Conservation (phyloP, 768 basidiomycete species). For the Amanita rimosa region DNA sequence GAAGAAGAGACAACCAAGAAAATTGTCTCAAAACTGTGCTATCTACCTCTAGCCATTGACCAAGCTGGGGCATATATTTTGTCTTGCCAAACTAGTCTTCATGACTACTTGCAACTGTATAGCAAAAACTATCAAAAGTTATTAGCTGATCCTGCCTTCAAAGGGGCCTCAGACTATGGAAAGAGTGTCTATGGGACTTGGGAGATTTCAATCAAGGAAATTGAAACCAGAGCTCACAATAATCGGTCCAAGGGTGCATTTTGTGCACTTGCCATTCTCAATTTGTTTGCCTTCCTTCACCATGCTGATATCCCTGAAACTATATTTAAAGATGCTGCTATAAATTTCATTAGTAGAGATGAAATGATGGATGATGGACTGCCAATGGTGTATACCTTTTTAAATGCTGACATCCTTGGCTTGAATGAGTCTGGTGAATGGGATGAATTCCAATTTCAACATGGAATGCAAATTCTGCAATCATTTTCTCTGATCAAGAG, state of each 20-base stretch:
- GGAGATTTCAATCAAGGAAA: conserved; percentile 11
- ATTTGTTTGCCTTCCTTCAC: conserved; percentile 11
- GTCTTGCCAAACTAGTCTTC: conserved; percentile 7
- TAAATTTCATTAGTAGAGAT: neutral
- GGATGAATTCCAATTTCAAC: conserved; percentile 9
- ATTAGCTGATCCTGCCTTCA: conserved; percentile 5
- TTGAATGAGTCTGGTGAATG: conserved; percentile 3
- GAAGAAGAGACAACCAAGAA: conserved; percentile 2
- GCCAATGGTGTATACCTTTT: neutral
- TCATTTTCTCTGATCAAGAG: conserved; percentile 11
- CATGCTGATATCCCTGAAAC: conserved; percentile 9
- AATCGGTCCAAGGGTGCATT: conserved; percentile 5
- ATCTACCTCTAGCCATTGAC: conserved; percentile 9
- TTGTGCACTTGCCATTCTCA: conserved; percentile 11
- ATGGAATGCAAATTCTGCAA: conserved; percentile 11
- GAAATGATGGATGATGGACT: neutral
- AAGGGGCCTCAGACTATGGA: conserved; percentile 11
- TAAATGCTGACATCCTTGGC: neutral
- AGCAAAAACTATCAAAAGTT: conserved; percentile 2
- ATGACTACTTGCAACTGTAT: conserved; percentile 10
- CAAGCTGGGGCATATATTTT: conserved; percentile 12
- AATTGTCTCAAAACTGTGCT: conserved; percentile 6
- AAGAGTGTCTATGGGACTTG: conserved; percentile 12
- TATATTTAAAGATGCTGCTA: conserved; percentile 10
- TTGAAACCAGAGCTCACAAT: conserved; percentile 8